These are phyloP conservation scores for Evernia prunastri DNA, from an alignment of 495 filamentous ascomycete species.

Conservation along the genomic window DNA sequence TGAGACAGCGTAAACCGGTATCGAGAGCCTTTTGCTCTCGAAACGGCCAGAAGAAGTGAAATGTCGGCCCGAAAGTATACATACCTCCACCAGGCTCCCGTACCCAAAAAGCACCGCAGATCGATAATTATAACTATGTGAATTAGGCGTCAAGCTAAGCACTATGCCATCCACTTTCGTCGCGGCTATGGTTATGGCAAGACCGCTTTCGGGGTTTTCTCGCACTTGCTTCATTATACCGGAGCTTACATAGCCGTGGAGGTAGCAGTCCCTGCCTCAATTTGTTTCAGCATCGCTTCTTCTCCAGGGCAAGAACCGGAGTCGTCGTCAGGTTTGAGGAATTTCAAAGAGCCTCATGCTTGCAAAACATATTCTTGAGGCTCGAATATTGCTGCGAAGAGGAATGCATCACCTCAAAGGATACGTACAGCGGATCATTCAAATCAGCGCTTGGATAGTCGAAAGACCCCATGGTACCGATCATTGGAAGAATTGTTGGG, in stretches of 20 bases:
- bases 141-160: conserved; percentile 68
- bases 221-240: conserved; percentile 67
- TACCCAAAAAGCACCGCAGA: conserved; percentile 73
- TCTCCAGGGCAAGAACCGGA: not conserved
- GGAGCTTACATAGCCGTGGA: conserved; percentile 81
- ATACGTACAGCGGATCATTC: conserved; percentile 47
- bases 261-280: conserved; percentile 55
- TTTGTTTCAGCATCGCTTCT: not conserved
- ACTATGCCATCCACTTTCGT: conserved; percentile 70
- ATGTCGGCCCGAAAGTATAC: not conserved
- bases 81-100: conserved; percentile 53
- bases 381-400: not conserved
- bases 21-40: not conserved
- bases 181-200: conserved; percentile 59
- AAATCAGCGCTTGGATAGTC: conserved; percentile 53
- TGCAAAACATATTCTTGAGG: not conserved
- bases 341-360: not conserved
- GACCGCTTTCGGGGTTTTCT: conserved; percentile 35
- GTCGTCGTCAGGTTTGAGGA: not conserved
- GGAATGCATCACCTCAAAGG: not conserved
- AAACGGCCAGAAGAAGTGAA: not conserved
- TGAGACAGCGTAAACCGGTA: not conserved
- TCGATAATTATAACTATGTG: conserved; percentile 85
- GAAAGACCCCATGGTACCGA: conserved; percentile 75
- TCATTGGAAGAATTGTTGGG: conserved; percentile 78